A percentile compares a stretch with the other conserved stretches of the same genome.
Evolutionary conservation across 1,284 basidiomycete species (phyloP).

Genomic region (Cryptococcus sp.): DNA sequence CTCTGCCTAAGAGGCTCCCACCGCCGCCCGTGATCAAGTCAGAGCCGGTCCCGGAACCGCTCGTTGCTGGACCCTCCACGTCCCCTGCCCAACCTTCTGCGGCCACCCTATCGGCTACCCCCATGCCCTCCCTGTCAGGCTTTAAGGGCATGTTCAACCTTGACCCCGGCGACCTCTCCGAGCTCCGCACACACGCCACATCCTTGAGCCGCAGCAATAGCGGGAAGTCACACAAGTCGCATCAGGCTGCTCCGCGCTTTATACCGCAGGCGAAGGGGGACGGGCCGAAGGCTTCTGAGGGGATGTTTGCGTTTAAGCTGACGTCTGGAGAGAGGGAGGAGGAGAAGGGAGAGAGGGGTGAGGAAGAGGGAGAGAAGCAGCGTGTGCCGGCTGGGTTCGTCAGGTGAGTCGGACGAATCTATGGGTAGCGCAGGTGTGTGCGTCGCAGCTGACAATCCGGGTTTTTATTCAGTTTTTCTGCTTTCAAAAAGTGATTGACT

Average conservation of each 20-base stretch:
- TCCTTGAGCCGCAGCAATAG: background rate
- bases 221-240: background rate
- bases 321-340: slow-evolving; percentile 5
- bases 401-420: slow-evolving; percentile 33
- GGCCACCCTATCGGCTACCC: background rate
- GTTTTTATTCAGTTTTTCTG: too few relatives aligned
- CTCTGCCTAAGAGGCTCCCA: slow-evolving; percentile 12
- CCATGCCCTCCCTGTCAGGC: background rate
- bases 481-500: background rate
- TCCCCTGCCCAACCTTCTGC: too few relatives aligned
- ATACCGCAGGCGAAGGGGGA: background rate
- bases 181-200: background rate
- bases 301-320: slow-evolving; percentile 10
- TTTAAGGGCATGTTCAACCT: background rate
- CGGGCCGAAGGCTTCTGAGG: background rate
- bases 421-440: too few relatives aligned
- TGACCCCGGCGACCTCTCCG: background rate
- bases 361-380: background rate
- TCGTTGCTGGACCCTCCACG: slow-evolving; percentile 5
- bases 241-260: slow-evolving; percentile 3
- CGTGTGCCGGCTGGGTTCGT: slow-evolving; percentile 25
- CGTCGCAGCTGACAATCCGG: too few relatives aligned
- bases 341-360: slow-evolving; percentile 6
- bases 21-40: background rate
- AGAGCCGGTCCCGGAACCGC: too few relatives aligned